Evolutionary conservation across 208 protist genomes (phyloP).

Genomic region (Acanthamoeba sp.): DNA sequence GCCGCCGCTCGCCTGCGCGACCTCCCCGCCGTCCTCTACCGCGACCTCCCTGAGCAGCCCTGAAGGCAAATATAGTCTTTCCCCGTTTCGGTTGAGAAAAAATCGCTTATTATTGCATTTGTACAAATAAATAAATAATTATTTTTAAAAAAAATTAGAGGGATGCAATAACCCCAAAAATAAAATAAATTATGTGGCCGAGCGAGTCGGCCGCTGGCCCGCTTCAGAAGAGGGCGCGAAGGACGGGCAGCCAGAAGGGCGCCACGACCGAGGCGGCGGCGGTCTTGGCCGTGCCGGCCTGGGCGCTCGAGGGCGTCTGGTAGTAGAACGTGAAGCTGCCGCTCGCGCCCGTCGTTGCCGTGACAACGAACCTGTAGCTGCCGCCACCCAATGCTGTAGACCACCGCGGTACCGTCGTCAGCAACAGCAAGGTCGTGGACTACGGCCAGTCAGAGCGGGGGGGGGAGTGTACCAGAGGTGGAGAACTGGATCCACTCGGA

Average conservation of each 20-base stretch:
- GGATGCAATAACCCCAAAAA: background rate
- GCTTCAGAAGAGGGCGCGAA: background rate
- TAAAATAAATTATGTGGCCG: background rate
- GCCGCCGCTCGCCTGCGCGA: slow-evolving; percentile 74
- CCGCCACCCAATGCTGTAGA: too few species aligned
- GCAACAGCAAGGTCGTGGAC: too few species aligned
- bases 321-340: background rate
- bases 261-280: background rate
- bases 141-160: background rate
- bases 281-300: background rate
- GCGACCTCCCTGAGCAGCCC: background rate
- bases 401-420: too few species aligned
- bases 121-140: background rate
- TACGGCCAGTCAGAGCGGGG: background rate
- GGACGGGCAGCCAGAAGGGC: background rate
- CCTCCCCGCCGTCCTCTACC: slow-evolving; percentile 38
- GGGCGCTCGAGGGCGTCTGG: background rate
- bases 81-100: too few species aligned
- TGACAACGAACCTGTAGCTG: background rate
- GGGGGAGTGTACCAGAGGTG: background rate
- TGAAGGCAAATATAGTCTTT: too few species aligned
- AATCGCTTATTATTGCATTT: too few species aligned
- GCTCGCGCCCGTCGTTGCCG: background rate
- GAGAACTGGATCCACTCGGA: slow-evolving; percentile 45
- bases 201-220: too few species aligned